phyloP scores from a whole-genome alignment of 352 stramenopile genomes.

The Pythium phragmiticola region DNA sequence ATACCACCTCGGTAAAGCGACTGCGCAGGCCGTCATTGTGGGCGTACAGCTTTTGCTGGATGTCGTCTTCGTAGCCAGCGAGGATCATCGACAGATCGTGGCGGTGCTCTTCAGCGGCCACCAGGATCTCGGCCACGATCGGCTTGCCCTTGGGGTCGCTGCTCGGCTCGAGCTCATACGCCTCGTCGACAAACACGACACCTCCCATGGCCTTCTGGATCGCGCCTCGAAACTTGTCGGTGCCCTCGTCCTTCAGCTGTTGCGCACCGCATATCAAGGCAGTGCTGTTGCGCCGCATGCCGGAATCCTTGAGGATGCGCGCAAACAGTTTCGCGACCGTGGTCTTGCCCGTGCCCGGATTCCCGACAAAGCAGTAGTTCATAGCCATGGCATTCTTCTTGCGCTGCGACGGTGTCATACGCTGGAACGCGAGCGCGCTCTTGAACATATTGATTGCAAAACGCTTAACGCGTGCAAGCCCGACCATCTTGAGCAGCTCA shows the following conservation, averaged over 20 bases:
- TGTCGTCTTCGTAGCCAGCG: constrained; percentile 91
- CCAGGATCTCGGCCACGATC: constrained; percentile 89
- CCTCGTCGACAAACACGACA: constrained; percentile 93
- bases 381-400: constrained; percentile 71
- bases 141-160: constrained; percentile 75
- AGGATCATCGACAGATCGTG: constrained; percentile 89
- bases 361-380: constrained; percentile 80
- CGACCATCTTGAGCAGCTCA: constrained; percentile 76
- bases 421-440: constrained; percentile 54
- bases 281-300: constrained; percentile 45
- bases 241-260: constrained; percentile 68
- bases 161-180: constrained; percentile 87
- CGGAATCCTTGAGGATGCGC: constrained; percentile 73
- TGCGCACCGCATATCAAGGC: constrained; percentile 56
- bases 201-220: constrained; percentile 72
- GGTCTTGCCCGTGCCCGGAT: constrained; percentile 75
- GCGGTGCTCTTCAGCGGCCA: constrained; percentile 82
- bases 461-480: constrained; percentile 81
- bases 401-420: constrained; percentile 47
- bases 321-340: constrained; percentile 84
- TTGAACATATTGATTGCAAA: constrained; percentile 75
- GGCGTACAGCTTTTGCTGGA: constrained; percentile 91
- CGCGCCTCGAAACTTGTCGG: constrained; percentile 71
- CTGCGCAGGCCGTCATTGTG: constrained; percentile 88
- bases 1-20: constrained; percentile 83